Conservation (phyloP, 352 stramenopile genomes). For the Phytopythium boreale region DNA sequence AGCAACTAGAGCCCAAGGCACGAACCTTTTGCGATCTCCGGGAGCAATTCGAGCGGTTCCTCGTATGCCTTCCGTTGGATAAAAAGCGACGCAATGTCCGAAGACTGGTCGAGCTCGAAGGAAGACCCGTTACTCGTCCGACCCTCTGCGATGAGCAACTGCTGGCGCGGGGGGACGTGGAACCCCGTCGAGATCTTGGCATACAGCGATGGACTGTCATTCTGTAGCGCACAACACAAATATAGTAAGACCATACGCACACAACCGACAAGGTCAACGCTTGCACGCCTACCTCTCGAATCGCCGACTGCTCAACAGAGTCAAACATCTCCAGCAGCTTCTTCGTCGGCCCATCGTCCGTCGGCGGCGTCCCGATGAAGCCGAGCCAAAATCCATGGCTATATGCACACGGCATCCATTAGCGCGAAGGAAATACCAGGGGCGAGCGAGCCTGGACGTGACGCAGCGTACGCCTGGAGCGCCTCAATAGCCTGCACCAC, state of each 20-base stretch:
- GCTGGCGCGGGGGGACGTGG: neutral
- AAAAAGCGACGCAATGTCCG: neutral
- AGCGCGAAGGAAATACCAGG: neutral
- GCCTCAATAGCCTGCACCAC: slow-evolving; percentile 18
- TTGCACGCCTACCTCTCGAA: neutral
- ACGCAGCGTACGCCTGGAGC: slow-evolving; percentile 21
- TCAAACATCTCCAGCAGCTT: slow-evolving; percentile 22
- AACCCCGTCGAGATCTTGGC: neutral
- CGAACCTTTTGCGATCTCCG: slow-evolving; percentile 18
- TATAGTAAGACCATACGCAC: neutral
- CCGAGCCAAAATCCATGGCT: slow-evolving; percentile 38
- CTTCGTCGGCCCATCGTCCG: neutral
- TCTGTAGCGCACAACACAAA: neutral
- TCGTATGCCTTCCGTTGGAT: neutral
- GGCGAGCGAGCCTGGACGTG: neutral
- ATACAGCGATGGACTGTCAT: neutral
- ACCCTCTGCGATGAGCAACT: slow-evolving; percentile 7
- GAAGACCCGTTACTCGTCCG: neutral
- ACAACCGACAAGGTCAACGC: too few species aligned
- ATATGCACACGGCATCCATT: neutral
- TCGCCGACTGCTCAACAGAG: neutral
- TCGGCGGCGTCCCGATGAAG: slow-evolving; percentile 20
- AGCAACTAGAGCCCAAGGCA: neutral
- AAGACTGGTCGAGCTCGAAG: neutral
- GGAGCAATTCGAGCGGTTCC: slow-evolving; percentile 3